phyloP scores from a whole-genome alignment of 305 asterid species.

The Solanum aculeatissimum region DNA sequence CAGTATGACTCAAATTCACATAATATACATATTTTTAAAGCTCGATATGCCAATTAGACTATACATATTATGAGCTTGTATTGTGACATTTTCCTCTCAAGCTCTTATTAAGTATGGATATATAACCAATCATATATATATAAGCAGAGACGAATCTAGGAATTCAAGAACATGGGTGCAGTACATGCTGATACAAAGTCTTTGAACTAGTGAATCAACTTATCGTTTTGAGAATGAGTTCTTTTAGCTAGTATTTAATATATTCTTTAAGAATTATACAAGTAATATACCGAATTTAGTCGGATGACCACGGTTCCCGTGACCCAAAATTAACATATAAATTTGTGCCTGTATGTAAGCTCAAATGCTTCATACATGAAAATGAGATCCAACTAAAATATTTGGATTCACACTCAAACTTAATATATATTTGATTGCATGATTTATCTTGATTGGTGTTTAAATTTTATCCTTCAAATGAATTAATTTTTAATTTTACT shows the following conservation, averaged over 20 bases:
- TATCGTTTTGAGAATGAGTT: no score
- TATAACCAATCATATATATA: neutral
- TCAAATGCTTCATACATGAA: neutral
- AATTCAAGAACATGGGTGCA: no score
- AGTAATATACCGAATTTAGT: no score
- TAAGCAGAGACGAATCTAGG: no score
- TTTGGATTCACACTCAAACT: neutral
- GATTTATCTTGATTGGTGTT: neutral
- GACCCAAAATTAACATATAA: no score
- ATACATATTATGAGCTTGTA: neutral
- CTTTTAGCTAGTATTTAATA: no score
- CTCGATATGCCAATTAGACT: neutral
- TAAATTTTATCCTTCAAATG: neutral
- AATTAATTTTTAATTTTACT: neutral
- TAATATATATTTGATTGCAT: neutral
- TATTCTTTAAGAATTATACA: no score
- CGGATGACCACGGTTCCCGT: no score
- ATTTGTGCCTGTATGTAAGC: no score
- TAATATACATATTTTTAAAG: neutral
- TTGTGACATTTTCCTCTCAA: neutral
- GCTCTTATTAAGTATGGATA: neutral
- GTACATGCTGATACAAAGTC: no score
- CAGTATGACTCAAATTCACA: neutral
- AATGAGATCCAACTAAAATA: neutral
- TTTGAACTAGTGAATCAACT: no score